These are phyloP conservation scores for Umbellularia californica DNA, from an alignment of 164 flowering plant genomes.

Conservation along the genomic window DNA sequence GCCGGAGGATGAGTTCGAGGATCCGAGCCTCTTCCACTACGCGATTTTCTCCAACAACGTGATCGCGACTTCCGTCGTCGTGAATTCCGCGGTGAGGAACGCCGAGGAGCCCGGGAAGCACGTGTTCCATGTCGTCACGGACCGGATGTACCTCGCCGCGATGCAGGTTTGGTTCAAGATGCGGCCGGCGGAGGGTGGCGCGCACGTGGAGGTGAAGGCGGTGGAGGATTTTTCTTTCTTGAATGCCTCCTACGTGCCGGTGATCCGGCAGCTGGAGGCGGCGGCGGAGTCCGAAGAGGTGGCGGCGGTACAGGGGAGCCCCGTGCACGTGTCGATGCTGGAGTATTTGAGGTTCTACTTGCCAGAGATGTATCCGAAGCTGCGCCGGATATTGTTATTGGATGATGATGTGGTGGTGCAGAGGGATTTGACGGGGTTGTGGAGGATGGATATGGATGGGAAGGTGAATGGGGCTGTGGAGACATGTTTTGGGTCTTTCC, in stretches of 20 bases:
- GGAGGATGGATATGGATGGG: constrained; percentile 86
- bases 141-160: constrained; percentile 78
- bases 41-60: constrained; percentile 89
- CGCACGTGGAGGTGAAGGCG: constrained; percentile 76
- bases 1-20: constrained; percentile 59
- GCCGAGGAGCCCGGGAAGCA: constrained; percentile 82
- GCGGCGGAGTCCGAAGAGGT: constrained; percentile 46
- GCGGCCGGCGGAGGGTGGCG: constrained; percentile 67
- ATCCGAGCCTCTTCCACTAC: constrained; percentile 74
- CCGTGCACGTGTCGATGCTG: constrained; percentile 63
- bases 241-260: constrained; percentile 67
- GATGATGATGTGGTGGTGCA: constrained; percentile 98
- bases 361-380: constrained; percentile 84
- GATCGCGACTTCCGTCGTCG: constrained; percentile 89
- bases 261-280: constrained; percentile 55
- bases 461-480: constrained; percentile 95
- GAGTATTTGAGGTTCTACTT: constrained; percentile 78
- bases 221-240: constrained; percentile 66
- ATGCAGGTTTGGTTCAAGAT: constrained; percentile 95
- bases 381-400: constrained; percentile 65
- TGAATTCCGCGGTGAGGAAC: constrained; percentile 79
- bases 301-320: constrained; percentile 39
- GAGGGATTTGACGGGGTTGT: constrained; percentile 73
- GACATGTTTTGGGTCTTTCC: constrained; percentile 91
- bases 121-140: constrained; percentile 85